A percentile compares a stretch with the other conserved stretches of the same genome.
phyloP scores from a whole-genome alignment of 2,329 filamentous ascomycete species.

The Bipolaris bicolor region DNA sequence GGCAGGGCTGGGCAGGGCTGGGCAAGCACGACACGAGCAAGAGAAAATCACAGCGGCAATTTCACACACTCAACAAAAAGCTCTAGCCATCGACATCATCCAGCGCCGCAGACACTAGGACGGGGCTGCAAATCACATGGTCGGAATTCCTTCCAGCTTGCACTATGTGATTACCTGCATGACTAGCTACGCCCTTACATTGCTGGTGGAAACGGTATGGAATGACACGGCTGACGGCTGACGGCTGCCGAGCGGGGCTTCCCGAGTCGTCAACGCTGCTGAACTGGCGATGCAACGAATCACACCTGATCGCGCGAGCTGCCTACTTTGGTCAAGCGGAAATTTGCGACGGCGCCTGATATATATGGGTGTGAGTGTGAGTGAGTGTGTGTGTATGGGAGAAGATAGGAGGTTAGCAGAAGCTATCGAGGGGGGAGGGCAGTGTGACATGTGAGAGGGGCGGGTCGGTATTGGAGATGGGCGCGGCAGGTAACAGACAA shows the following conservation, averaged over 20 bases:
- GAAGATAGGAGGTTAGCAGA: neutral
- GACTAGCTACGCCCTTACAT: conserved; percentile 24
- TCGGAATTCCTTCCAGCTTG: conserved; percentile 8
- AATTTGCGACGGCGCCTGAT: conserved; percentile 2
- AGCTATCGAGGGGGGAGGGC: no score
- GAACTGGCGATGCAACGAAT: conserved; percentile 15
- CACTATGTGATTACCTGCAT: conserved; percentile 32
- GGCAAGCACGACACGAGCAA: neutral
- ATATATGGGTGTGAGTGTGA: neutral
- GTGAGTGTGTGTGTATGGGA: neutral
- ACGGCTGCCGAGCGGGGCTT: conserved; percentile 32
- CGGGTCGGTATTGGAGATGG: no score
- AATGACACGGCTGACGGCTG: conserved; percentile 22
- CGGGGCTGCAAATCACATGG: conserved; percentile 16
- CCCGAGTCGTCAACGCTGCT: conserved; percentile 22
- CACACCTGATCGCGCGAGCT: conserved; percentile 13
- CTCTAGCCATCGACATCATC: conserved; percentile 5
- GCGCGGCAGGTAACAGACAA: neutral
- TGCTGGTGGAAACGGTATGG: conserved; percentile 9
- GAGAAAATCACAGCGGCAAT: neutral
- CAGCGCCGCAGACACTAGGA: conserved; percentile 2
- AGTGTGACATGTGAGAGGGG: no score
- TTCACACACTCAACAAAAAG: conserved; percentile 7
- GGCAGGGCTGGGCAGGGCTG: neutral
- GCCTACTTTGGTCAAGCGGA: conserved; percentile 7